A percentile compares a stretch with the other conserved stretches of the same genome.
phyloP scores from a whole-genome alignment of 2,329 filamentous ascomycete species.

The Diaporthe ilicicola region DNA sequence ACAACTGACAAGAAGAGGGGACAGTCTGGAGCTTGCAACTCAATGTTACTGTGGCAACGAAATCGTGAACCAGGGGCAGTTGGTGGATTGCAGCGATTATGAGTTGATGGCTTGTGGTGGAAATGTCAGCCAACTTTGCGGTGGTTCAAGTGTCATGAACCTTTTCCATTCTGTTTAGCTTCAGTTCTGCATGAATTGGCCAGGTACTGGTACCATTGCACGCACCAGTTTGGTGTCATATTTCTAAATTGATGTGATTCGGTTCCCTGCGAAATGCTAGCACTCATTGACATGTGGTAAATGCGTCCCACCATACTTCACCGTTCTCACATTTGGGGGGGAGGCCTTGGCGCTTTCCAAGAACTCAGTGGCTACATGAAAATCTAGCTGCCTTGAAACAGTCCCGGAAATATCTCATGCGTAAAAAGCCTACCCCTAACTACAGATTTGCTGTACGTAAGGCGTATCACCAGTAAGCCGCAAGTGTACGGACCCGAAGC shows the following conservation, averaged over 20 bases:
- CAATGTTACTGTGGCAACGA: neutral
- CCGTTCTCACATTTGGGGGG: neutral
- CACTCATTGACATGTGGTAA: too few species aligned
- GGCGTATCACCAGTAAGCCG: too few species aligned
- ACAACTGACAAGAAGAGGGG: neutral
- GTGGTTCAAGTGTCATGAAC: neutral
- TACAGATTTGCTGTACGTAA: too few species aligned
- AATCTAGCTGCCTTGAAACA: neutral
- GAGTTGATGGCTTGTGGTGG: neutral
- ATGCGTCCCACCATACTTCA: neutral
- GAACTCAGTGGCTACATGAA: neutral
- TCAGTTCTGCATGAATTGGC: neutral
- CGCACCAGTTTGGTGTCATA: neutral
- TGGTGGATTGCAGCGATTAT: neutral
- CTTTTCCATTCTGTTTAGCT: neutral
- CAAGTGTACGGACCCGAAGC: too few species aligned
- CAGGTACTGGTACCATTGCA: neutral
- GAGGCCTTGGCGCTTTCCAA: neutral
- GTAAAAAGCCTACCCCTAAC: neutral
- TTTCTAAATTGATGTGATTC: neutral
- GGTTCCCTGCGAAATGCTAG: neutral
- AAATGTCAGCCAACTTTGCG: neutral
- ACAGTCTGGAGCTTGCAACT: neutral
- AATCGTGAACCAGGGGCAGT: neutral
- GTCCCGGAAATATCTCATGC: neutral